Evolutionary conservation across 1,139 yeast species (phyloP).

Genomic region (Blastobotrys aristatus): DNA sequence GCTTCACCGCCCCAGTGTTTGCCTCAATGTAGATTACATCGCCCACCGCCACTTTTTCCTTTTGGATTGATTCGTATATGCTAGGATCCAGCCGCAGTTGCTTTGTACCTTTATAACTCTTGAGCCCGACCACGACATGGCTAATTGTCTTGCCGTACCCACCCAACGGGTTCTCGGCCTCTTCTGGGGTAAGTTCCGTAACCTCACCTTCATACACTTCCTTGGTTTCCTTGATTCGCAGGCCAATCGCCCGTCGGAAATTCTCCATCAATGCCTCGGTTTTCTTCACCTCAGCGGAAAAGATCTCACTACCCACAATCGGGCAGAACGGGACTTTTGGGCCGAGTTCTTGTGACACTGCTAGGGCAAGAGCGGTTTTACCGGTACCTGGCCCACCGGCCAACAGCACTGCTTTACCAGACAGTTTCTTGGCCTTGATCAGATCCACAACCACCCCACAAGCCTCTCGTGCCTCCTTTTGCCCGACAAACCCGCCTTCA

Average conservation of each 20-base stretch:
- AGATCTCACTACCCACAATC: slow-evolving; percentile 90
- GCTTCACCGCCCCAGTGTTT: slow-evolving; percentile 93
- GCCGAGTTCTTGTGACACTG: slow-evolving; percentile 94
- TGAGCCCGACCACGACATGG: slow-evolving; percentile 90
- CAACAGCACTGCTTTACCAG: slow-evolving; percentile 90
- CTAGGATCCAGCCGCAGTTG: slow-evolving; percentile 89
- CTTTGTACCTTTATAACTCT: slow-evolving; percentile 94
- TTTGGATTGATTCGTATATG: slow-evolving; percentile 91
- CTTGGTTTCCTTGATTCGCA: slow-evolving; percentile 92
- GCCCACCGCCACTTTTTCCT: slow-evolving; percentile 90
- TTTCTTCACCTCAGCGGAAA: slow-evolving; percentile 96
- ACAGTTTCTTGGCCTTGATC: slow-evolving; percentile 87
- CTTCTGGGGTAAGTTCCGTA: slow-evolving; percentile 93
- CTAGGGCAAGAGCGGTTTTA: slow-evolving; percentile 93
- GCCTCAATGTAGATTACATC: slow-evolving; percentile 97
- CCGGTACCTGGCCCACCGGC: slow-evolving; percentile 99
- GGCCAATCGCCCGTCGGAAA: slow-evolving; percentile 92
- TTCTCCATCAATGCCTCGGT: slow-evolving; percentile 97
- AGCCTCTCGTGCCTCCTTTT: slow-evolving; percentile 91
- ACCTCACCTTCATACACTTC: slow-evolving; percentile 99
- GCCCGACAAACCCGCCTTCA: slow-evolving; percentile 97
- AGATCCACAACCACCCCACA: slow-evolving; percentile 94
- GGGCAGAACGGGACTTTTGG: slow-evolving; percentile 99
- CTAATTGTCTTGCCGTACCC: slow-evolving; percentile 96
- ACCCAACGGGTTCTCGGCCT: slow-evolving; percentile 93